phyloP scores from a whole-genome alignment of 352 stramenopile genomes.

The Phytophthora chlamydospora region DNA sequence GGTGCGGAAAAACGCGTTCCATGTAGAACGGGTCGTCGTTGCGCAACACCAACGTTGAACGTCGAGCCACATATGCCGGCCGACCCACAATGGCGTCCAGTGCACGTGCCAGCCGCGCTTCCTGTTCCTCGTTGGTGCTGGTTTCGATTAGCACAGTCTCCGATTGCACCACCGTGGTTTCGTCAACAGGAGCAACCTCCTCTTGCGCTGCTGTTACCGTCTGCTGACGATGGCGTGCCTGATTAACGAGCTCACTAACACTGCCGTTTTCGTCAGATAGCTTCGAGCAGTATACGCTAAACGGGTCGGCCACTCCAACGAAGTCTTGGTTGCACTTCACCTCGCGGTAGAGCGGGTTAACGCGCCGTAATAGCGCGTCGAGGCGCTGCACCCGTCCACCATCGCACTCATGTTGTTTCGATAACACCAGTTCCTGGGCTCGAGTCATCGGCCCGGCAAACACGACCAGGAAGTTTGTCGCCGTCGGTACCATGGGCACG shows the following conservation, averaged over 20 bases:
- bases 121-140: background rate
- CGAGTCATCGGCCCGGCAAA: slow-evolving; percentile 32
- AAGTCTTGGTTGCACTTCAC: slow-evolving; percentile 1
- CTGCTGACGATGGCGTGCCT: slow-evolving; percentile 5
- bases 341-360: slow-evolving; percentile 28
- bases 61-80: slow-evolving; percentile 9
- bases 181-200: background rate
- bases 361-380: slow-evolving; percentile 5
- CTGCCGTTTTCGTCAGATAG: background rate
- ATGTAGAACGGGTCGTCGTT: slow-evolving; percentile 23
- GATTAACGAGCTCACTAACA: slow-evolving; percentile 1
- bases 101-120: slow-evolving; percentile 14
- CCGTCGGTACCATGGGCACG: slow-evolving; percentile 1
- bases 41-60: slow-evolving; percentile 22
- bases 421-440: slow-evolving; percentile 16
- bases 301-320: background rate
- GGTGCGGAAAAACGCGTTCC: slow-evolving; percentile 26
- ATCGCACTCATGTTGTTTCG: slow-evolving; percentile 31
- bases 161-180: slow-evolving; percentile 1
- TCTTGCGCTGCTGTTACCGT: background rate
- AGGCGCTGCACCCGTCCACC: slow-evolving; percentile 2
- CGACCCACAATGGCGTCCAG: slow-evolving; percentile 1
- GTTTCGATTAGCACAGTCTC: slow-evolving; percentile 33
- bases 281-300: background rate
- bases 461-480: slow-evolving; percentile 31